Conservation (phyloP, 768 basidiomycete genomes). For the Rossbeevera mucosa region DNA sequence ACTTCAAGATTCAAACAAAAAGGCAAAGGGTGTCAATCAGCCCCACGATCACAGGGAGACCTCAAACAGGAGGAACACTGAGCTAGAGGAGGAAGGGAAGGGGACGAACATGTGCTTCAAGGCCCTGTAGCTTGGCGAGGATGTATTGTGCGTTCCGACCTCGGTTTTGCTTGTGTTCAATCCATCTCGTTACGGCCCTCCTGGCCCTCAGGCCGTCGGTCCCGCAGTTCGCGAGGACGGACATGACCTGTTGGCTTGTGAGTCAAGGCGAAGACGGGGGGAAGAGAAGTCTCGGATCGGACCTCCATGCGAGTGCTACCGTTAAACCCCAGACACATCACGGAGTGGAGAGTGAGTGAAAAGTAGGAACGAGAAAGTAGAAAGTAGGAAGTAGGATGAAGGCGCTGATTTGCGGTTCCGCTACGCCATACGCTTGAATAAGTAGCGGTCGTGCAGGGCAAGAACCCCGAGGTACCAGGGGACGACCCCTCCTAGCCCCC, state of each 20-base stretch:
- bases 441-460: background rate
- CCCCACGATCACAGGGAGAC: background rate
- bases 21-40: background rate
- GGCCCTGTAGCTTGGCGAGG: constrained; percentile 21
- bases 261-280: background rate
- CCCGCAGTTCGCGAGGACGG: constrained; percentile 31
- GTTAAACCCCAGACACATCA: constrained; percentile 25
- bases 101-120: constrained; percentile 25
- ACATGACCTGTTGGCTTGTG: constrained; percentile 21
- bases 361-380: background rate
- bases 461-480: background rate
- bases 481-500: background rate
- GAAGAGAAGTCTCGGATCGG: background rate
- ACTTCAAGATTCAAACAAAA: background rate
- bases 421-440: background rate
- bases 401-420: background rate
- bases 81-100: background rate
- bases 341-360: background rate
- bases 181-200: constrained; percentile 28
- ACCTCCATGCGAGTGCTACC: constrained; percentile 30
- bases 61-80: background rate
- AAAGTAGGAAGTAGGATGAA: background rate
- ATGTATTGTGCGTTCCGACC: constrained; percentile 29
- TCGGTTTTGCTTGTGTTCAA: constrained; percentile 26
- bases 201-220: constrained; percentile 23